A percentile compares a stretch with the other conserved stretches of the same genome.
phyloP scores from a whole-genome alignment of 331 rosid genomes.

The Rhamnella rubrinervis region DNA sequence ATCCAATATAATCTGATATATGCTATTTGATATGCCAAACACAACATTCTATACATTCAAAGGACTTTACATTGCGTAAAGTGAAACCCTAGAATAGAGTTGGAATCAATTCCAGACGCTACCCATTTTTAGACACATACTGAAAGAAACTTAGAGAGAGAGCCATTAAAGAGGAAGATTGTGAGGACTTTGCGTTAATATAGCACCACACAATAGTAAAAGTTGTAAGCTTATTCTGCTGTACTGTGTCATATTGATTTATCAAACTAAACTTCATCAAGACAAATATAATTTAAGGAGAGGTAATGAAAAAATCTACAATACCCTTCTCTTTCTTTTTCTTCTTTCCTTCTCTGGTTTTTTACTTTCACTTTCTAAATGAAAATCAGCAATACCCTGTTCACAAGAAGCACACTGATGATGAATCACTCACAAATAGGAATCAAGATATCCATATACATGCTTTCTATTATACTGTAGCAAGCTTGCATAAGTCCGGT shows the following conservation, averaged over 20 bases:
- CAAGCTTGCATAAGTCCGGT: conserved; percentile 84
- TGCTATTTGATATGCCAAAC: too few relatives aligned
- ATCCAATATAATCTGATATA: too few relatives aligned
- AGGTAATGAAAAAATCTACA: conserved; percentile 8
- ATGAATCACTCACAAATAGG: conserved; percentile 50
- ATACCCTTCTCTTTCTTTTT: background rate
- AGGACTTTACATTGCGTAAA: too few relatives aligned
- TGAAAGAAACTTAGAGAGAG: too few relatives aligned
- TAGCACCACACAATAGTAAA: conserved; percentile 9
- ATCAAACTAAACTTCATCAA: background rate
- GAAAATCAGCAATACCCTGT: background rate
- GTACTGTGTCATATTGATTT: background rate
- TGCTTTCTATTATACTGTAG: conserved; percentile 81
- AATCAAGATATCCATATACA: conserved; percentile 74
- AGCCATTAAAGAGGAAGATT: background rate
- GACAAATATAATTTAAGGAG: background rate
- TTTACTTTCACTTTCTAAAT: background rate
- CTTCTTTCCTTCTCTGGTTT: background rate
- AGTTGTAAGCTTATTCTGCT: conserved; percentile 21
- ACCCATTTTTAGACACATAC: too few relatives aligned
- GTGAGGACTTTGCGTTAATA: too few relatives aligned
- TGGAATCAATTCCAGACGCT: too few relatives aligned
- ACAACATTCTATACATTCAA: too few relatives aligned
- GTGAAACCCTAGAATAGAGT: too few relatives aligned
- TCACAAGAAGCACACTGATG: conserved; percentile 11